Evolutionary conservation across 2,329 filamentous ascomycete species (phyloP), one percentile per base, ranked within the genome.

Genomic region (Albophoma yamanashiensis): DNA sequence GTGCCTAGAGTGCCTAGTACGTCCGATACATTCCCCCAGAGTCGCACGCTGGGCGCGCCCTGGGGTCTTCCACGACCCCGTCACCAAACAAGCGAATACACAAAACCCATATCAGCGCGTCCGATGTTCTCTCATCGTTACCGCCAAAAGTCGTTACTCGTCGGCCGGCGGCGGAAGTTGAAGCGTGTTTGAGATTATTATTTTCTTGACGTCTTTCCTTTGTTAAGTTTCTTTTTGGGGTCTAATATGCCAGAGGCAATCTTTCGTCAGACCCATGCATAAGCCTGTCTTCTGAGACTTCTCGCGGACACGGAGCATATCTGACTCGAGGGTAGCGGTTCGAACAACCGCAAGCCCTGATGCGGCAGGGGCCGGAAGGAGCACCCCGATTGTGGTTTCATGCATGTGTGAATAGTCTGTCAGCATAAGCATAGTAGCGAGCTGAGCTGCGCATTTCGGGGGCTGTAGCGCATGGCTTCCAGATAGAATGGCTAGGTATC

Each of bases 241-340:
- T 43, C 58, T 58, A 56, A 64, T 61, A 52, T 60, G 58, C 62
- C 64, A 55, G 55, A 58, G 62, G 62, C 62, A 47, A 59, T 20
- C 38, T 43, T 27, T 39, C 39, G 34, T 20, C 53, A 25, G 42
- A 34, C 31, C 22, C 39, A 53, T 36, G 31, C n/a, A 9, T 27
- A 56, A 31, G 55, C 38, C 25, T 12, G 38, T 25, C 42, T 17
- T 38, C 34, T 5, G 12, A 15, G 22, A 11, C 31, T 53, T 36
- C 20, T 22, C 6, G 31, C 27, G 12, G 50, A 36, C 20, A 20
- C 31, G 11, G 31, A 17, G 31, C 5, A 25, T 8, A 38, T 14
- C 11, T 22, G 20, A 20, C 20, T 22, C 50, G 11, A 20, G 50
- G 7, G 50, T 31, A n/a, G 50, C 31, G 12, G 50, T 22, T 20